phyloP scores from a whole-genome alignment of 2,329 filamentous ascomycete species.

The Leptographium radiaticola region DNA sequence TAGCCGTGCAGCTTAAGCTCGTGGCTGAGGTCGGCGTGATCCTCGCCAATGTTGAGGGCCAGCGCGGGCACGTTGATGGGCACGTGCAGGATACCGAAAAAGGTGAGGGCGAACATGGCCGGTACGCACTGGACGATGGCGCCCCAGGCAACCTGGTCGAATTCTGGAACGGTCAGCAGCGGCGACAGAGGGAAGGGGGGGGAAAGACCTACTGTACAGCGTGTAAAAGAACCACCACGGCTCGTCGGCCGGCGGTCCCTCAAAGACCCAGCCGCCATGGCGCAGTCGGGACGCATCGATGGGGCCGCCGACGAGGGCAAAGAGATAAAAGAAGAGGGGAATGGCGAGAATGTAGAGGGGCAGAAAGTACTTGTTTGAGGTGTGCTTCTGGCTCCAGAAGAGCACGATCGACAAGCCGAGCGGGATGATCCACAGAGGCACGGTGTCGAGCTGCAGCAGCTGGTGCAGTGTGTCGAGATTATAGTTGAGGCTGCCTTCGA shows the following conservation, averaged over 20 bases:
- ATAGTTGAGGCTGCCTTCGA: slow-evolving; percentile 77
- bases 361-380: slow-evolving; percentile 73
- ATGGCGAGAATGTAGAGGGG: slow-evolving; percentile 76
- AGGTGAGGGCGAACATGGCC: slow-evolving; percentile 92
- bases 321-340: slow-evolving; percentile 63
- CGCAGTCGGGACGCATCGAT: slow-evolving; percentile 57
- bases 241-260: slow-evolving; percentile 68
- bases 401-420: slow-evolving; percentile 63
- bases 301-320: slow-evolving; percentile 55
- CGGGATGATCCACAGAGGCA: slow-evolving; percentile 74
- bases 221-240: slow-evolving; percentile 98
- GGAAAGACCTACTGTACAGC: slow-evolving; percentile 62
- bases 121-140: slow-evolving; percentile 77
- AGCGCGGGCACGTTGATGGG: slow-evolving; percentile 95
- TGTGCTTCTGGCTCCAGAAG: slow-evolving; percentile 61
- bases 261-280: slow-evolving; percentile 77
- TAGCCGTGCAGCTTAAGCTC: slow-evolving; percentile 87
- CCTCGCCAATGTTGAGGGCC: slow-evolving; percentile 80
- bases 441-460: slow-evolving; percentile 59
- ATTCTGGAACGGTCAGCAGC: slow-evolving; percentile 38
- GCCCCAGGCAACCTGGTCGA: slow-evolving; percentile 67
- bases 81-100: slow-evolving; percentile 93
- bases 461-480: slow-evolving; percentile 62
- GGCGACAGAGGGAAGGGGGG: background rate
- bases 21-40: slow-evolving; percentile 80